Percentiles rank a stretch among this genome's conserved stretches.
Conservation (phyloP, 257 asterid species). For the Scutellaria baicalensis region DNA sequence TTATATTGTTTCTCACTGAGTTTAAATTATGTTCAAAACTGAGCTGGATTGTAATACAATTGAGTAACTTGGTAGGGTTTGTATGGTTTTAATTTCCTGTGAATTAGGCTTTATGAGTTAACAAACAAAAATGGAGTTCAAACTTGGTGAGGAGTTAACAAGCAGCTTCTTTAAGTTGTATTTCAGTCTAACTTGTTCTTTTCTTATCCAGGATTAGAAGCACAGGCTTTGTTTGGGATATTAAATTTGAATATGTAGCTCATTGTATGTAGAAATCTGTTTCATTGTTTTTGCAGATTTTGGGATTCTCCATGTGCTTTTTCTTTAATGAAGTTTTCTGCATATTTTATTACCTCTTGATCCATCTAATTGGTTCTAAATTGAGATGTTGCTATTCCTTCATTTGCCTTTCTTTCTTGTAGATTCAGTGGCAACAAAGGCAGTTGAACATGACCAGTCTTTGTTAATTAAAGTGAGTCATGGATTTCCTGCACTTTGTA, state of each 20-base stretch:
- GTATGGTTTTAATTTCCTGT: neutral
- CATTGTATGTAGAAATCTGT: neutral
- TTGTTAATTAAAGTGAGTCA: constrained; percentile 55
- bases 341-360: neutral
- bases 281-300: neutral
- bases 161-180: neutral
- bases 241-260: neutral
- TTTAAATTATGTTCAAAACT: neutral
- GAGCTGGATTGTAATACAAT: neutral
- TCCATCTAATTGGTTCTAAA: neutral
- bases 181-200: neutral
- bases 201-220: neutral
- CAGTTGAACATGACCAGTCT: constrained; percentile 34
- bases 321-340: neutral
- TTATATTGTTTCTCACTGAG: neutral
- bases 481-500: constrained; percentile 7
- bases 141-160: neutral
- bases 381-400: neutral
- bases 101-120: neutral
- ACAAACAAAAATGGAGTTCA: neutral
- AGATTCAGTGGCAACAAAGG: constrained; percentile 34
- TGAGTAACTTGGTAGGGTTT: neutral
- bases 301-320: neutral
- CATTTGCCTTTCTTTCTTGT: constrained; percentile 4
- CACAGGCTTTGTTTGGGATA: neutral